Base-by-base conservation (phyloP, 768 basidiomycete genomes). In the Lentinula aciculospora region DNA sequence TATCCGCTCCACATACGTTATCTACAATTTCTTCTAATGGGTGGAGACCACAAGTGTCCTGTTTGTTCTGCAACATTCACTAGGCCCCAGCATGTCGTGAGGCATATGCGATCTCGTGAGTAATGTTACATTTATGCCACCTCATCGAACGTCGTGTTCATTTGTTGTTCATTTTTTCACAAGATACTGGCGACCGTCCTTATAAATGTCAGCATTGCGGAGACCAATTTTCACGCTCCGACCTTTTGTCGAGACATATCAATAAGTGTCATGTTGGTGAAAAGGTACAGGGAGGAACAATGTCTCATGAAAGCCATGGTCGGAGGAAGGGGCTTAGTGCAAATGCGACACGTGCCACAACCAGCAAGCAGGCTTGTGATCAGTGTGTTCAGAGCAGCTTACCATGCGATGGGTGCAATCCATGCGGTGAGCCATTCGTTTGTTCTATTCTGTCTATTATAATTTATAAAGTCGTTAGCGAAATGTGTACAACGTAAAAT, bases 51-150 rank as follows among this genome's bases (percentile, higher is more conserved):
- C 79, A 88, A 87, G 70, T 93, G 92, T 68, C 85, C 91, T 17
- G 90, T 93, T 12, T 94, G 91, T 69, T 82, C 88, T 61, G 88
- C 92, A 0, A 92, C 90, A 0, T 94, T 94, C 63, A 94, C 92
- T 23, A 81, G 91, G 53, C 91, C 91, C 28, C 91, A 93, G 66
- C 91, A 94, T 82, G 92, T 94, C 47, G 89, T 89, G 0, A 75
- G 91, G 50, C 92, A 92, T 72, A 92, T 93, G 90, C 84, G 91
- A 70, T 92, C 89, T 64, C 91, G 89, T 92, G 75, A 74, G 89
- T 85, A 47, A 58, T 36, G 58, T 53, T 61, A 45, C 61, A 61
- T 44, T 19, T 55, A n/a, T 60, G 49, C 54, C 59, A 54, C 56
- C 50, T 61, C 47, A 50, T 58, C 31, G n/a, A 28, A 19, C 29